Evolutionary conservation across 148 eudicot genomes (phyloP), one percentile per base, ranked within the genome.

Genomic region (Chenopodium quinoa): DNA sequence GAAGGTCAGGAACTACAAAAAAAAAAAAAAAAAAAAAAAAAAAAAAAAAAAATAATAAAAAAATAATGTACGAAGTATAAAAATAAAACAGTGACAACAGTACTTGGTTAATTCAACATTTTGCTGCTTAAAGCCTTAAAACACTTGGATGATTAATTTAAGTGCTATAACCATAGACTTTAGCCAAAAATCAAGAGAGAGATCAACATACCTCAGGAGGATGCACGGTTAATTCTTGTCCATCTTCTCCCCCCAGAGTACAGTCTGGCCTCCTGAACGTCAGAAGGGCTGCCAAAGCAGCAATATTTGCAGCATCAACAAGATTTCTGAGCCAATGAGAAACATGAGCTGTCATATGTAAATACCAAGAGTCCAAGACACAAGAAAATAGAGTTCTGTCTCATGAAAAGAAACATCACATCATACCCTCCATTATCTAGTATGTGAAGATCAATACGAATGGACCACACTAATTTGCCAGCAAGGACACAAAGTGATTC

Each of bases 291-390:
- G 94, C 91, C 89, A 95, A 90, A 80, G 99, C 98, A 84, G 99
- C 98, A 86, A 93, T 88, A 86, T 96, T 96, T 85, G 99, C 98
- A 78, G 99, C 93, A 89, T 96, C 99, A 85, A 96, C 91, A 82
- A 96, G 97, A 87, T 96, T 96, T 56, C 99, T 93, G 86, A 78
- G 70, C 23, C 56, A 71, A 27, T 52, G 50, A 71, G 50, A 80
- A 69, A 68, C 60, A 79, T 22, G 13, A 31, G 27, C 25, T 19
- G 63, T 40, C 74, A 37, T 34, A 75, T 71, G 83, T 60, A 17
- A 73, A 78, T 65, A 9, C 46, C 32, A 70, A 27, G 29, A 27
- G 29, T 27, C 29, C 29, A 27, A 66, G 40, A 19, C 66, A 9
- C 4, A 73, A 78, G 40, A 37, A 48, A 12, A 29, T 4, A n/a